Conservation (phyloP, 208 protist genomes). For the Trypanosoma conorhini region DNA sequence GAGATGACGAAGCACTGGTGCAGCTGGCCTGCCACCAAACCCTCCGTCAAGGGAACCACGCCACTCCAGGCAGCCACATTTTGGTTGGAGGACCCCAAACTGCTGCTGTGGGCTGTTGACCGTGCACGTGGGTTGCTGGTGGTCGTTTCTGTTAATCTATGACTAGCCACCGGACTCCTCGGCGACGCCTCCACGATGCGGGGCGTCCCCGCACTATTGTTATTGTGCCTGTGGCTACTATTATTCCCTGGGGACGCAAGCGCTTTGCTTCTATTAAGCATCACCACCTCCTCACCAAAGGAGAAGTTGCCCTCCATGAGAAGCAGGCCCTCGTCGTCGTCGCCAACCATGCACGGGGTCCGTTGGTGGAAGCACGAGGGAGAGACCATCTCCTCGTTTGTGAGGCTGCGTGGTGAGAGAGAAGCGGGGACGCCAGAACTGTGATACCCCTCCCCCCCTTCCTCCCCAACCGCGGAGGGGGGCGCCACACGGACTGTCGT, state of each 20-base stretch:
- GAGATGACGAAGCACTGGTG: slow-evolving; percentile 13
- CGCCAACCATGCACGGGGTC: slow-evolving; percentile 73
- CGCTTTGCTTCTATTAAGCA: slow-evolving; percentile 1
- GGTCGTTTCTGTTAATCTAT: neutral
- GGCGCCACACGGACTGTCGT: neutral
- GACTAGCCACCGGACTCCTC: neutral
- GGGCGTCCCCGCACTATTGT: neutral
- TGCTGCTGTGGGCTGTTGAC: neutral
- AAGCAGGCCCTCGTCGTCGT: slow-evolving; percentile 47
- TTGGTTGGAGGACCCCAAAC: neutral
- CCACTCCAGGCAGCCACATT: neutral
- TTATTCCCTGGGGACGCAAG: neutral
- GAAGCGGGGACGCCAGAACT: neutral
- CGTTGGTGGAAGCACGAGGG: slow-evolving; percentile 72
- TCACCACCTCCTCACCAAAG: neutral
- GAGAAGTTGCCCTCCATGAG: slow-evolving; percentile 11
- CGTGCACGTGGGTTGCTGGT: neutral
- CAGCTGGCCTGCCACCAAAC: neutral
- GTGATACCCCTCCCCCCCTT: neutral
- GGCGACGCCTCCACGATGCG: neutral
- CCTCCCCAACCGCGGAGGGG: neutral
- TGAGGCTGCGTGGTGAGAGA: slow-evolving; percentile 12
- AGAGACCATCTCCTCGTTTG: slow-evolving; percentile 39
- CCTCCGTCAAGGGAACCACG: neutral
- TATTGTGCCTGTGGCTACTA: neutral